A percentile compares a stretch with the other conserved stretches of the same genome.
Conservation (phyloP, 306 rosid species). For the Cucurbita moschata region DNA sequence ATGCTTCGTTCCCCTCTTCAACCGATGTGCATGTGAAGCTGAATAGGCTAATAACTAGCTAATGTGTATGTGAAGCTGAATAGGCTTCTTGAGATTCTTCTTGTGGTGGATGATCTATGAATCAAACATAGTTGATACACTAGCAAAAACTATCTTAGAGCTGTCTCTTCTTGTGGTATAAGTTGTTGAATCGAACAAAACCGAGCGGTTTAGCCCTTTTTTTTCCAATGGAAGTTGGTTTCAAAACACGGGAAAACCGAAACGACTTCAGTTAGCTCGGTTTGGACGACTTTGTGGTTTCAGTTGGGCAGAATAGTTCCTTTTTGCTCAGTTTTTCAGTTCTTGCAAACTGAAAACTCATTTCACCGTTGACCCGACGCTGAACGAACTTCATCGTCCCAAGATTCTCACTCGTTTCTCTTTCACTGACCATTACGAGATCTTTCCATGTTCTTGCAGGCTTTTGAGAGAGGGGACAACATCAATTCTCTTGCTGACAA, state of each 20-base stretch:
- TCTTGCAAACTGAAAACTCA: not conserved
- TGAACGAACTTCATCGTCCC: not conserved
- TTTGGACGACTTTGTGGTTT: not conserved
- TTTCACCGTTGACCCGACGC: not conserved
- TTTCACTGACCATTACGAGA: not conserved
- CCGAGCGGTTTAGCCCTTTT: not conserved
- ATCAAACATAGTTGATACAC: not conserved
- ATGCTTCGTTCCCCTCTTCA: too few relatives aligned
- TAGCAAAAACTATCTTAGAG: not conserved
- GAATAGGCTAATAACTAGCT: not conserved
- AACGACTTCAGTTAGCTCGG: not conserved
- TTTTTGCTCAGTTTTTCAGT: not conserved
- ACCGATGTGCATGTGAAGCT: not conserved
- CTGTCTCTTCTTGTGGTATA: not conserved
- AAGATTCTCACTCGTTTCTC: not conserved
- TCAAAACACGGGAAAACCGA: not conserved
- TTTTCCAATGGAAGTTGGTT: not conserved
- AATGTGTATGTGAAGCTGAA: not conserved
- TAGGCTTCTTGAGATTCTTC: not conserved
- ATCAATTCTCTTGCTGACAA: constrained; percentile 57
- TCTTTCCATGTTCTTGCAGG: constrained; percentile 21
- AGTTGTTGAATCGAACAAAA: not conserved
- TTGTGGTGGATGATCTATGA: not conserved
- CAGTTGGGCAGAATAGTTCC: not conserved
- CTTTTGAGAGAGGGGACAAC: constrained; percentile 75